Evolutionary conservation across 331 rosid species (phyloP).

Genomic region (Spiraea crenata): DNA sequence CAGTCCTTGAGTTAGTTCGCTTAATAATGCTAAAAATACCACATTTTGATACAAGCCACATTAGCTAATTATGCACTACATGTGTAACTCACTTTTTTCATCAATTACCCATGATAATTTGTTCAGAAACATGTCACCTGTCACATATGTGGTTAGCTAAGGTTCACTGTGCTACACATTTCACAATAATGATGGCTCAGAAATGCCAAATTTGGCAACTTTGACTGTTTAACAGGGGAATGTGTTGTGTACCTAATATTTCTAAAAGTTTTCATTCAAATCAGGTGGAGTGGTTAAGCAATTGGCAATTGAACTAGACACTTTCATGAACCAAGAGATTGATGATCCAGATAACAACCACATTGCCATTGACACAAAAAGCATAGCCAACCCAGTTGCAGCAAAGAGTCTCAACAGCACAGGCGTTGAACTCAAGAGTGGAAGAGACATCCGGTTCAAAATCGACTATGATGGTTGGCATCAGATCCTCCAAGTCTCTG

Average conservation of each 20-base stretch:
- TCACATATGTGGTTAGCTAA: not conserved
- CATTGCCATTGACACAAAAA: slow-evolving; percentile 46
- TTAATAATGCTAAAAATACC: not conserved
- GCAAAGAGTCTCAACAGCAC: slow-evolving; percentile 33
- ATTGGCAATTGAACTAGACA: slow-evolving; percentile 51
- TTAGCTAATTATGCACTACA: not conserved
- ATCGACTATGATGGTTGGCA: slow-evolving; percentile 48
- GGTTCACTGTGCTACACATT: not conserved
- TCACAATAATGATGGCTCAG: not conserved
- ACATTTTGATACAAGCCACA: not conserved
- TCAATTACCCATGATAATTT: no score
- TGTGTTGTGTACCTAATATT: not conserved
- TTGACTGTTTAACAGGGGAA: not conserved
- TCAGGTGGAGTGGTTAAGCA: slow-evolving; percentile 40
- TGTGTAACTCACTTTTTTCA: no score
- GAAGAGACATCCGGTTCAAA: slow-evolving; percentile 40
- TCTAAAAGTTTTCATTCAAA: not conserved
- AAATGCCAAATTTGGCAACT: not conserved
- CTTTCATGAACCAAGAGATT: slow-evolving; percentile 48
- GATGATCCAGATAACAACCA: slow-evolving; percentile 59
- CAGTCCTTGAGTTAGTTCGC: no score
- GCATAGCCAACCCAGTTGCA: slow-evolving; percentile 39
- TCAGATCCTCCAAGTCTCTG: slow-evolving; percentile 34
- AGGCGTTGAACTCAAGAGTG: slow-evolving; percentile 50
- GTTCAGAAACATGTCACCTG: not conserved